These are phyloP conservation scores for Penicillium sp. DNA, from an alignment of 2,329 filamentous ascomycete genomes.

Conservation along the genomic window DNA sequence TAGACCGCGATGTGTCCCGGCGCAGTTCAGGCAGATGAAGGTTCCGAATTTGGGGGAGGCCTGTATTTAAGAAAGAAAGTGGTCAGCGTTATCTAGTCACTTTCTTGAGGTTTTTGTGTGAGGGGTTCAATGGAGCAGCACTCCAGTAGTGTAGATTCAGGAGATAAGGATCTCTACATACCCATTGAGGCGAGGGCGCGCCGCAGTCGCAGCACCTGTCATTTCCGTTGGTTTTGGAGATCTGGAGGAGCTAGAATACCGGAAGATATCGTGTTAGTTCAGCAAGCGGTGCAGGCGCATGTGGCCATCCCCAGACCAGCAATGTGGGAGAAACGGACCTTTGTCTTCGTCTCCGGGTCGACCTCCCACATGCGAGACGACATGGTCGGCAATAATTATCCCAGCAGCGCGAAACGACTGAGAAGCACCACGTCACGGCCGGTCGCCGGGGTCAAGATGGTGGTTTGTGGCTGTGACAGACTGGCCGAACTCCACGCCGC, in stretches of 20 bases:
- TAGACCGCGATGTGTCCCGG: slow-evolving; percentile 89
- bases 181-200: slow-evolving; percentile 97
- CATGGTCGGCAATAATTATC: slow-evolving; percentile 36
- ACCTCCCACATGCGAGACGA: slow-evolving; percentile 96
- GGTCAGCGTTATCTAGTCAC: slow-evolving; percentile 4
- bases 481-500: slow-evolving; percentile 15
- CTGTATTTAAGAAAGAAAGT: slow-evolving; percentile 41
- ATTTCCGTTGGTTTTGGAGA: slow-evolving; percentile 90
- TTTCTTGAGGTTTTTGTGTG: background rate
- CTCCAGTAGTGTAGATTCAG: background rate
- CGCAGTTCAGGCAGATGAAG: slow-evolving; percentile 97
- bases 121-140: background rate
- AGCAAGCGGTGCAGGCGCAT: background rate
- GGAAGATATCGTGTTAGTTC: slow-evolving; percentile 21
- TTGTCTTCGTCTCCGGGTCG: slow-evolving; percentile 93
- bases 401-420: slow-evolving; percentile 17
- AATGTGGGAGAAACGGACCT: slow-evolving; percentile 62
- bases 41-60: slow-evolving; percentile 93
- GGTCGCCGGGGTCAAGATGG: slow-evolving; percentile 3
- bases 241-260: slow-evolving; percentile 73
- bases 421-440: background rate
- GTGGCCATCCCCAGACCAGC: background rate
- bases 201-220: slow-evolving; percentile 93
- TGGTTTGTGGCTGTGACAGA: slow-evolving; percentile 1
- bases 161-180: slow-evolving; percentile 50